Base-by-base conservation (phyloP, 768 basidiomycete genomes). In the Collybia sp. region DNA sequence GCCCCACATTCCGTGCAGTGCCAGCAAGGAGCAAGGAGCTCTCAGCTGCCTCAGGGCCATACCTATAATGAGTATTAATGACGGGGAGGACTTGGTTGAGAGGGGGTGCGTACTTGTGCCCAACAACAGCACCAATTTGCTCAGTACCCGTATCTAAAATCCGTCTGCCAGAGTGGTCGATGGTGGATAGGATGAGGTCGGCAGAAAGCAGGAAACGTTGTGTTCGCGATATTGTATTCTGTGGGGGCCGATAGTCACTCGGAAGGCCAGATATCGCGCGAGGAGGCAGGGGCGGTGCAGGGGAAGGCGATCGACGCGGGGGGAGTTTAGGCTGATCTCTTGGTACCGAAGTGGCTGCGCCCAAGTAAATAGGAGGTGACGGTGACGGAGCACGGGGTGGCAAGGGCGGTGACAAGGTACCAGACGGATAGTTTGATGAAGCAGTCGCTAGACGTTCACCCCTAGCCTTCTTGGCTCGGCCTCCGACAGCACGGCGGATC, bases 1-100 rank as follows among this genome's bases (percentile, higher is more conserved):
- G 68, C 3, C 76, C 82, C 11, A 87, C 79, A 62, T 90, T 89
- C 49, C 77, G 69, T 30, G 82, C 83, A 0, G 82, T 80, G 6
- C 80, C 82, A 5, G 83, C 77, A 47, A 83, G 65, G 43, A 85
- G 64, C 41, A 73, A 61, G 1, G 82, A 79, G 15, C 73, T 78
- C 38, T 80, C 69, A 9, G 71, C 83, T 6, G 81, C 83, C 42
- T 84, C 80, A 0, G 75, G 58, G 2, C 87, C 88, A 56, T 83
- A 86, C 52, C 75, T 77, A 32, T 13, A 41, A 10, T 31, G 32
- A 19, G 50, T 46, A 30, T 13, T 46, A 15, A 33, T 13, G 15
- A n/a, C 40, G 39, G 41, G 41, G 40, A 33, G 41, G 43, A 30
- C 30, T 36, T 39, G 18, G 31, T 15, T 36, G 1, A 30, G 12